phyloP scores from a whole-genome alignment of 306 rosid species.

The Cicer bijugum region DNA sequence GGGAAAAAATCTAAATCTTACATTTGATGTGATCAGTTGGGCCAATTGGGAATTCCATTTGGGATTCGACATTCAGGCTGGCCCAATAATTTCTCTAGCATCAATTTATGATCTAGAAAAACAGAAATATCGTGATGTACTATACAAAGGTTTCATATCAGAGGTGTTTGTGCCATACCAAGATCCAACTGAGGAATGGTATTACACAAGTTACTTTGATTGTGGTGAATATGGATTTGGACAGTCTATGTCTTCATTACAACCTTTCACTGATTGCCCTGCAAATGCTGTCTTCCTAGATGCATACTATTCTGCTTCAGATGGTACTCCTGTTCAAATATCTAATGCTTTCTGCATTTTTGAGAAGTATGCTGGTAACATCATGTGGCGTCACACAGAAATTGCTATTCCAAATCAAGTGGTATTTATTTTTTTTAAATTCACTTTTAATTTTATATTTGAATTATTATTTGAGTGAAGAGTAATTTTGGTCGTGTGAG shows the following conservation, averaged over 20 bases:
- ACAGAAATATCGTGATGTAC: conserved; percentile 49
- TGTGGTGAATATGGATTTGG: conserved; percentile 65
- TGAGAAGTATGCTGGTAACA: conserved; percentile 57
- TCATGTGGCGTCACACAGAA: conserved; percentile 80
- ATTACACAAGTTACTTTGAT: conserved; percentile 57
- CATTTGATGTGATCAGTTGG: conserved; percentile 49
- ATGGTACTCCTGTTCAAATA: conserved; percentile 56
- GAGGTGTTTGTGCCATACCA: conserved; percentile 68
- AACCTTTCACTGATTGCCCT: conserved; percentile 62
- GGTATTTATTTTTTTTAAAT: background rate
- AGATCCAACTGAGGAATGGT: conserved; percentile 73
- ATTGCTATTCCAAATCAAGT: conserved; percentile 31
- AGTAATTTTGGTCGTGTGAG: no score
- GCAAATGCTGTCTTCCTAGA: conserved; percentile 62
- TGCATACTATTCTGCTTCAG: conserved; percentile 46
- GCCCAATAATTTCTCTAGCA: conserved; percentile 63
- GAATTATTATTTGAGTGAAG: background rate
- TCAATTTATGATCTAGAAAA: conserved; percentile 61
- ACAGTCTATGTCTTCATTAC: conserved; percentile 52
- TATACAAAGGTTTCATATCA: conserved; percentile 65
- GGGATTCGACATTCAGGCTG: conserved; percentile 58
- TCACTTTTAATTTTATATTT: background rate
- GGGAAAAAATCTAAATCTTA: background rate
- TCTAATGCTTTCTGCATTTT: conserved; percentile 64
- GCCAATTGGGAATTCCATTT: conserved; percentile 59